Evolutionary conservation across 2,329 filamentous ascomycete species (phyloP).

Genomic region (Fusarium lateritium): DNA sequence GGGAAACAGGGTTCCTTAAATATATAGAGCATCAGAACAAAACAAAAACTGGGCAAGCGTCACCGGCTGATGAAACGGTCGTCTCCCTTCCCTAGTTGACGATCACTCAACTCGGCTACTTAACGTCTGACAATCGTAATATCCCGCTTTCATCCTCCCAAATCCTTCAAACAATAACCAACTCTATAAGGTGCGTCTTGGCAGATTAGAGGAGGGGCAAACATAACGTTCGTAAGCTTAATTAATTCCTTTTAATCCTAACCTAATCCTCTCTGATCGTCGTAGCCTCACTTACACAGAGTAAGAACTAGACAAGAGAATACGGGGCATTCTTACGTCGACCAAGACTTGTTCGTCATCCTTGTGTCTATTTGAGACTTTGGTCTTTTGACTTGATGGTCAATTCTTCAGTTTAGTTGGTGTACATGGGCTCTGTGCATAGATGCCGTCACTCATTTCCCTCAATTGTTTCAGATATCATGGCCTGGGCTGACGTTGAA

Average conservation of each 20-base stretch:
- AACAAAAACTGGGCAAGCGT: constrained; percentile 28
- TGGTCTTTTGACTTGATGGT: neutral
- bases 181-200: neutral
- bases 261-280: neutral
- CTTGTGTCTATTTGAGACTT: constrained; percentile 20
- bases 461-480: constrained; percentile 23
- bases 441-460: constrained; percentile 23
- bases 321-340: neutral
- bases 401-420: neutral
- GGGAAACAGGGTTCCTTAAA: constrained; percentile 20
- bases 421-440: constrained; percentile 1
- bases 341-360: neutral
- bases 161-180: constrained; percentile 7
- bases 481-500: constrained; percentile 5
- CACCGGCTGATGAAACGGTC: constrained; percentile 30
- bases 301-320: constrained; percentile 1
- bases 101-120: constrained; percentile 23
- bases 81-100: constrained; percentile 11
- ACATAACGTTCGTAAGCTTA: neutral
- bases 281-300: neutral
- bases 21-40: constrained; percentile 17
- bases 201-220: constrained; percentile 8
- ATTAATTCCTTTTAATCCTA: neutral
- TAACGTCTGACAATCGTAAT: constrained; percentile 31
- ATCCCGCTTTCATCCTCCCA: constrained; percentile 14